These are phyloP conservation scores for Geotrichum candidum DNA, from an alignment of 1,139 yeast genomes.

Conservation along the genomic window DNA sequence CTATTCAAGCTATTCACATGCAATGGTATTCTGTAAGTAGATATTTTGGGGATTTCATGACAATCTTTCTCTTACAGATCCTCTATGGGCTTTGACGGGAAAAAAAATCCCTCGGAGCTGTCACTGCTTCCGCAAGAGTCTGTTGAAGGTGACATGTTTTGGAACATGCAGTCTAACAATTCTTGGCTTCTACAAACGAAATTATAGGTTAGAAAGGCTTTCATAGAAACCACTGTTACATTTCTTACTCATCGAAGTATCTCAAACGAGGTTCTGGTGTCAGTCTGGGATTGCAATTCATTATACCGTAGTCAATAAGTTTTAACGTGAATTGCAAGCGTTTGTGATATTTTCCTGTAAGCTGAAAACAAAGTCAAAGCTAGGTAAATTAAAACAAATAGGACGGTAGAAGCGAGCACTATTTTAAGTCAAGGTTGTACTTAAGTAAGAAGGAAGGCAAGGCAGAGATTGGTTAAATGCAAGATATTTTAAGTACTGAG, in stretches of 20 bases:
- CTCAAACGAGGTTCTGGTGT: slow-evolving; percentile 9
- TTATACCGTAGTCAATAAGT: slow-evolving; percentile 32
- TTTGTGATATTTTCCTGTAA: not conserved
- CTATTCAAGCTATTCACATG: slow-evolving; percentile 6
- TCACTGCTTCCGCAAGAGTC: slow-evolving; percentile 11
- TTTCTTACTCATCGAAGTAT: slow-evolving; percentile 7
- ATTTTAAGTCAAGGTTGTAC: not conserved
- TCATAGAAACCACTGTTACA: not conserved
- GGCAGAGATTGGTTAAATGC: not conserved
- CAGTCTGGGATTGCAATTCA: slow-evolving; percentile 8
- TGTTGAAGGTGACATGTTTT: slow-evolving; percentile 16
- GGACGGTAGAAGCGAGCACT: slow-evolving; percentile 1
- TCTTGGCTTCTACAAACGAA: not conserved
- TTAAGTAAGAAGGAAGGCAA: no score
- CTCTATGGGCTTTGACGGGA: slow-evolving; percentile 12
- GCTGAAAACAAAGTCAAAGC: not conserved
- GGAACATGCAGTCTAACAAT: not conserved
- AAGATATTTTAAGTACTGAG: not conserved
- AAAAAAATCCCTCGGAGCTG: slow-evolving; percentile 18
- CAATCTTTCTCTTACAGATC: not conserved
- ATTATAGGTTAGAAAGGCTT: not conserved
- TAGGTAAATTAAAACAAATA: not conserved
- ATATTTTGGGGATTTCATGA: not conserved
- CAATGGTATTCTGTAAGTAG: not conserved
- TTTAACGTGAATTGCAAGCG: not conserved